Base-by-base conservation (phyloP, 2,329 filamentous ascomycete species). In the Phoma sp. region DNA sequence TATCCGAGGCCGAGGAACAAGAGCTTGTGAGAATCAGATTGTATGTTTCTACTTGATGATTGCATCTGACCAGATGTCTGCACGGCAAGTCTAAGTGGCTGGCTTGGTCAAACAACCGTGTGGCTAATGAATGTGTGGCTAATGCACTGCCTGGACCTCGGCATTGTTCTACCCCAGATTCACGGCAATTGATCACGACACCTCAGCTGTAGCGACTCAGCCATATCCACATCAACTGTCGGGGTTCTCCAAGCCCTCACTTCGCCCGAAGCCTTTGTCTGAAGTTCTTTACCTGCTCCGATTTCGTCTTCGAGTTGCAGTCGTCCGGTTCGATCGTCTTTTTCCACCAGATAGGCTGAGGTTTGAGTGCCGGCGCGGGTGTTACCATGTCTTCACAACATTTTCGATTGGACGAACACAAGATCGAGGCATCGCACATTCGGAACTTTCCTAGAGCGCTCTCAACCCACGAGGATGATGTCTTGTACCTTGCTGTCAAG, bases 401-500 rank as follows among this genome's bases (percentile, higher is more conserved):
- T 52, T 91, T 90, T 77, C 77, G 83, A 60, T 78, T 96, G 64
- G 83, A 85, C 60, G 88, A 95, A 72, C 92, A 96, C 78, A 79
- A 82, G 38, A 75, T 96, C 48, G 67, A 72, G 33, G 62, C 83
- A 86, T 50, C 86, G 60, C 89, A 97, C 75, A 89, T 96, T 59
- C 84, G 93, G 59, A 90, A 96, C 70, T 96, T 91, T 70, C 82
- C 89, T 6, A 84, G 85, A 48, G 89, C 89, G 10, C 91, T 89
- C 2, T 82, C 86, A 2, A 80, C 83, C 51, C 84, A 83, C 10
- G 89, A 96, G 65, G 89, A 96, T 60, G 89, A 93, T 57, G 80
- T 84, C 5, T 80, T 97, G 3, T 77, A 86, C 48, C 76, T 97
- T 4, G 85, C 87, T 7, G 83, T 97, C 47, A 97, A 96, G 79